These are phyloP conservation scores for Nicotiana noctiflora DNA, from an alignment of 257 asterid species.

Conservation along the genomic window DNA sequence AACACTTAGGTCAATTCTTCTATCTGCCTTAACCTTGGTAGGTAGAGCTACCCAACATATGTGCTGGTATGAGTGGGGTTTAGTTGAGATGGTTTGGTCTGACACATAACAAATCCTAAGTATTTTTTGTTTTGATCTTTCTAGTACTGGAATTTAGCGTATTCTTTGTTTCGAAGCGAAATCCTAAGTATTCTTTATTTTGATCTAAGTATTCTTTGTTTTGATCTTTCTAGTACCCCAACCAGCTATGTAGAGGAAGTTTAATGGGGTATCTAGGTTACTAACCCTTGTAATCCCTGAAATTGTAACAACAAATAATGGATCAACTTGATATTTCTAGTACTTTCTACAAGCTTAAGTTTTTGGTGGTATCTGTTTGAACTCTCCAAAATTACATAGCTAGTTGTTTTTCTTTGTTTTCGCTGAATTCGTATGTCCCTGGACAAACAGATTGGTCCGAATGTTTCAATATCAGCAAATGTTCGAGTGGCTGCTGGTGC, in stretches of 20 bases:
- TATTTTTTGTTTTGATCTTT: too few relatives aligned
- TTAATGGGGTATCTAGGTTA: background rate
- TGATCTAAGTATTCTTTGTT: too few relatives aligned
- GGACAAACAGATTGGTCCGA: slow-evolving; percentile 66
- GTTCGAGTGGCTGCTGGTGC: slow-evolving; percentile 80
- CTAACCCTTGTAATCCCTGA: background rate
- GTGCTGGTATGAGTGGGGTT: background rate
- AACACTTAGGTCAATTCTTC: background rate
- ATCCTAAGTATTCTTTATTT: too few relatives aligned
- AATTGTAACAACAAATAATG: background rate
- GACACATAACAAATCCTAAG: background rate
- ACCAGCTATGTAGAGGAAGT: background rate
- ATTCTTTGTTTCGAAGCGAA: too few relatives aligned
- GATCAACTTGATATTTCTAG: background rate
- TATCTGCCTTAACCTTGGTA: background rate
- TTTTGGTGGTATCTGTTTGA: background rate
- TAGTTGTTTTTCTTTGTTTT: background rate
- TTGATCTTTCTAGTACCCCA: too few relatives aligned
- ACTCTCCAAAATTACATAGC: background rate
- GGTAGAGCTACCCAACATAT: background rate
- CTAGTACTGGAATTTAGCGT: too few relatives aligned
- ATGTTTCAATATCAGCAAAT: slow-evolving; percentile 77
- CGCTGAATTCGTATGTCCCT: background rate
- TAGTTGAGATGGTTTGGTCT: background rate
- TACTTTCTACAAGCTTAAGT: background rate